These are phyloP conservation scores for Cotoneaster glaucophyllus DNA, from an alignment of 306 rosid genomes.

Conservation along the genomic window DNA sequence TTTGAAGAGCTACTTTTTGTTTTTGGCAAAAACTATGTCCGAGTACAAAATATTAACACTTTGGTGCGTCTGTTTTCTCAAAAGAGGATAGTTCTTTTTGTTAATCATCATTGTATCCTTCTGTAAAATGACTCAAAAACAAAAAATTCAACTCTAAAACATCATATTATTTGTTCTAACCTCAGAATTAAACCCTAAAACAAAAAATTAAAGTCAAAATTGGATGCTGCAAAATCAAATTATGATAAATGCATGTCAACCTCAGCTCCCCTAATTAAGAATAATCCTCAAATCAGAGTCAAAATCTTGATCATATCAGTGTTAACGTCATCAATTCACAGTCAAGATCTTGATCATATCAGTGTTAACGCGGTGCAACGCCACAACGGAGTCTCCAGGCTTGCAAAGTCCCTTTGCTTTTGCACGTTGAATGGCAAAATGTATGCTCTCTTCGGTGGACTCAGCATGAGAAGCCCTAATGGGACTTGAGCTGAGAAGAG, in stretches of 20 bases:
- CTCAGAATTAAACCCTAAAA: background rate
- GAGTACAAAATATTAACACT: background rate
- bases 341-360: background rate
- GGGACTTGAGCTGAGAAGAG: background rate
- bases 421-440: conserved; percentile 1
- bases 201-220: background rate
- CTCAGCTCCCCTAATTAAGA: background rate
- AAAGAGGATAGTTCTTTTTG: background rate
- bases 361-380: background rate
- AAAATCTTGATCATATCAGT: background rate
- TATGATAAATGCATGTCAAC: background rate
- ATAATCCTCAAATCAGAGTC: background rate
- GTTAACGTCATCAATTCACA: background rate
- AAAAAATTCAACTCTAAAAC: no score
- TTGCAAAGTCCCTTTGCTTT: background rate
- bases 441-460: conserved; percentile 1
- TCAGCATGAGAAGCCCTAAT: conserved; percentile 2
- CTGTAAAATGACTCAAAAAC: no score
- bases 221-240: background rate
- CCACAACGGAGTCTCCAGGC: conserved; percentile 1
- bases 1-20: background rate
- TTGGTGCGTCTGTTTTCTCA: background rate
- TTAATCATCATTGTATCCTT: no score
- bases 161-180: background rate
- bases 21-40: background rate